These are phyloP conservation scores for Chimonanthus salicifolius DNA, from an alignment of 164 flowering plant genomes.

Conservation along the genomic window DNA sequence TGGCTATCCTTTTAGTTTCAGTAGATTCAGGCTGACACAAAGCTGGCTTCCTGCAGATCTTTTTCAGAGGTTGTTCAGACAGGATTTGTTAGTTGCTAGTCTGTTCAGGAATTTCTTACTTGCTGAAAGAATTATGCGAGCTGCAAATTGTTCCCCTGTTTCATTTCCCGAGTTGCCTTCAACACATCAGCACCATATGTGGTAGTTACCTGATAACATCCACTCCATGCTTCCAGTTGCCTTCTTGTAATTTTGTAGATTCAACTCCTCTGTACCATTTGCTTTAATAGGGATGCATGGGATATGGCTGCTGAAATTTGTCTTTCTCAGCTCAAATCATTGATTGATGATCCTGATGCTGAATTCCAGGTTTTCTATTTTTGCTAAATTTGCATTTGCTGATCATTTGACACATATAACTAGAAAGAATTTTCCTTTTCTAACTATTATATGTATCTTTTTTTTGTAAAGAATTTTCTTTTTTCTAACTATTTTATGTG, in stretches of 20 bases:
- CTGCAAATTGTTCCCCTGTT: slow-evolving; percentile 95
- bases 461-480: background rate
- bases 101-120: slow-evolving; percentile 89
- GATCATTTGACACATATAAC: background rate
- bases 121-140: slow-evolving; percentile 96
- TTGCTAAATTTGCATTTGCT: background rate
- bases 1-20: background rate
- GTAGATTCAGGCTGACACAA: background rate
- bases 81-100: slow-evolving; percentile 93
- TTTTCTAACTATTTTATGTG: background rate
- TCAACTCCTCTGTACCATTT: background rate
- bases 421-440: background rate
- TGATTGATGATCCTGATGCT: slow-evolving; percentile 66
- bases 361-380: slow-evolving; percentile 65
- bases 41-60: slow-evolving; percentile 54
- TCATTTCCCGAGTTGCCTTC: slow-evolving; percentile 91
- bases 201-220: slow-evolving; percentile 37
- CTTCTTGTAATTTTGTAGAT: too few species aligned
- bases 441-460: slow-evolving; percentile 57
- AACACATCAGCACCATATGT: slow-evolving; percentile 99
- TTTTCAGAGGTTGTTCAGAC: slow-evolving; percentile 93
- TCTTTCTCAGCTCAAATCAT: slow-evolving; percentile 71
- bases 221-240: background rate
- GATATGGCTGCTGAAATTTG: slow-evolving; percentile 98
- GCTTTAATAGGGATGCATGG: slow-evolving; percentile 84